Evolutionary conservation across 2,329 filamentous ascomycete genomes (phyloP).

Genomic region (Colletotrichum sp.): DNA sequence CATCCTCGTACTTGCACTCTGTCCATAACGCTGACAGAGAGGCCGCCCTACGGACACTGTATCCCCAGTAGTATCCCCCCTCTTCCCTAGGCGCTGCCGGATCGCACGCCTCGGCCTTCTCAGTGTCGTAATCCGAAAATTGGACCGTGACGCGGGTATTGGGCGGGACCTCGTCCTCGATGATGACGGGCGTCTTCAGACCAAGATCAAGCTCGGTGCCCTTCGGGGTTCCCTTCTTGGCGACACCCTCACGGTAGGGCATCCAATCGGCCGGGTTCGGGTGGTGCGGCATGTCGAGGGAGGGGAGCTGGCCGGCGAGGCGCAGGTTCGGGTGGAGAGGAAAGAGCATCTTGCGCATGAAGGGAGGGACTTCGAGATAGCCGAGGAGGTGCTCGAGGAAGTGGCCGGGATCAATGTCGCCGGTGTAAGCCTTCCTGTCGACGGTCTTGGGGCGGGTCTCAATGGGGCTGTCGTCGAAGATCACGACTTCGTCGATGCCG

Average conservation of each 20-base stretch:
- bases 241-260: constrained; percentile 79
- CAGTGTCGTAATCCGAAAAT: constrained; percentile 56
- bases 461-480: constrained; percentile 74
- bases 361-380: constrained; percentile 84
- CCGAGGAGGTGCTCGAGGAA: constrained; percentile 80
- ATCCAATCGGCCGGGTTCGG: constrained; percentile 78
- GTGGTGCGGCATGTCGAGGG: constrained; percentile 86
- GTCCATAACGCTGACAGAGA: constrained; percentile 79
- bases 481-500: constrained; percentile 81
- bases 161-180: constrained; percentile 67
- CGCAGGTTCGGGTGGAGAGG: constrained; percentile 79
- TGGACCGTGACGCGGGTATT: constrained; percentile 77
- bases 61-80: constrained; percentile 88
- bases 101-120: constrained; percentile 65
- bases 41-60: constrained; percentile 68
- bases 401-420: constrained; percentile 76
- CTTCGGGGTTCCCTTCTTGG: constrained; percentile 50
- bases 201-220: constrained; percentile 65
- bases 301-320: constrained; percentile 75
- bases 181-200: constrained; percentile 57
- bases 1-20: constrained; percentile 74
- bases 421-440: constrained; percentile 64
- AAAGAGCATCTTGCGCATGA: constrained; percentile 78
- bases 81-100: constrained; percentile 74
- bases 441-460: constrained; percentile 50